Conservation (phyloP, 164 flowering plant genomes). For the Chimonanthus praecox region DNA sequence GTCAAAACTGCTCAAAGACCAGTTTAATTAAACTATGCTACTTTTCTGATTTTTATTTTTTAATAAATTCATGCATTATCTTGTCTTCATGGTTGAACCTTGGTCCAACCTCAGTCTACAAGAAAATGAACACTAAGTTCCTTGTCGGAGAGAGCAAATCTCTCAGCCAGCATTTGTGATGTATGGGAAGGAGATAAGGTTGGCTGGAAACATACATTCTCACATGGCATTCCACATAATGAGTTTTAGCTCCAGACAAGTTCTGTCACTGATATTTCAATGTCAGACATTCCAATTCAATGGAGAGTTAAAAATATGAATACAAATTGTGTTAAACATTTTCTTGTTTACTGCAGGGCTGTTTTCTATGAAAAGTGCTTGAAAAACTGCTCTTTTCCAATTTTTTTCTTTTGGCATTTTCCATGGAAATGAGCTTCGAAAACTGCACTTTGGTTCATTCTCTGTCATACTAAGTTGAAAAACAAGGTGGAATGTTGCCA, state of each 20-base stretch:
- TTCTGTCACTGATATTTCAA: not conserved
- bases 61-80: no score
- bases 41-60: no score
- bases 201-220: constrained; percentile 3
- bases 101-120: no score
- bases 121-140: not conserved
- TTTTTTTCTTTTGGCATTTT: no score
- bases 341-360: not conserved
- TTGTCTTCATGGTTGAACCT: no score
- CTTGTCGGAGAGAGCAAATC: not conserved
- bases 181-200: not conserved
- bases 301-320: not conserved
- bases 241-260: not conserved
- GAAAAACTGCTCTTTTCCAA: not conserved
- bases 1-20: not conserved
- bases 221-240: constrained; percentile 10
- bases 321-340: not conserved
- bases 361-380: not conserved
- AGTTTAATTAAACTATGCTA: not conserved
- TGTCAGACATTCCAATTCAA: not conserved
- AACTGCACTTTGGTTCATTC: not conserved
- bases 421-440: not conserved
- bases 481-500: no score
- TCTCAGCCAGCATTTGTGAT: not conserved
- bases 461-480: not conserved